phyloP scores from a whole-genome alignment of 768 basidiomycete species.

The Rhizopogon sp. region DNA sequence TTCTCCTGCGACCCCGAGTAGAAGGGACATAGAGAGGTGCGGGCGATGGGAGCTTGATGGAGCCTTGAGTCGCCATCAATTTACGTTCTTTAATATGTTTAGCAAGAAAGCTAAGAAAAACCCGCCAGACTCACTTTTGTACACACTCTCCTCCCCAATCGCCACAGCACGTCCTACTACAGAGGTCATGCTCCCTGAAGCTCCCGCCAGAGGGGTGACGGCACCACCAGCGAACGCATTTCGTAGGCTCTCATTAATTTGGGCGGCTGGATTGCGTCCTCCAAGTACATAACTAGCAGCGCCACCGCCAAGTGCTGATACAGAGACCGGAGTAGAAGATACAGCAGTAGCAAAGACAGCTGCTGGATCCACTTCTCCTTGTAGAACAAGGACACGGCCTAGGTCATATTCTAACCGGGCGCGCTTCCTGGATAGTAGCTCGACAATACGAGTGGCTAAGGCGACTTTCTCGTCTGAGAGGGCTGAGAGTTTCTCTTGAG shows the following conservation, averaged over 20 bases:
- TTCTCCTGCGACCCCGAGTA: constrained; percentile 30
- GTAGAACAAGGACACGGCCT: constrained; percentile 35
- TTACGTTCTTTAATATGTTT: constrained; percentile 21
- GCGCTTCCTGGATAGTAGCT: constrained; percentile 39
- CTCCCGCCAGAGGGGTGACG: constrained; percentile 15
- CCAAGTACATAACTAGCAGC: constrained; percentile 26
- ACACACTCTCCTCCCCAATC: constrained; percentile 18
- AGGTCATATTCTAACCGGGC: constrained; percentile 46
- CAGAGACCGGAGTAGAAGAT: constrained; percentile 15
- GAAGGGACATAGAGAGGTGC: constrained; percentile 23
- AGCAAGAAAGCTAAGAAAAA: neutral
- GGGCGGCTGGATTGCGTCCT: constrained; percentile 33
- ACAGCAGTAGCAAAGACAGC: constrained; percentile 24
- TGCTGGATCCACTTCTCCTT: constrained; percentile 37
- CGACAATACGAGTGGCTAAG: constrained; percentile 37
- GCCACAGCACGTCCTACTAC: constrained; percentile 12
- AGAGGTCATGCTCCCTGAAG: neutral
- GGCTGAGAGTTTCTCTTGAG: constrained; percentile 23
- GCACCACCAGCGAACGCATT: constrained; percentile 27
- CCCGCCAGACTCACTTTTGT: constrained; percentile 20
- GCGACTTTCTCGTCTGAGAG: constrained; percentile 40
- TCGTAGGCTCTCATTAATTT: constrained; percentile 35
- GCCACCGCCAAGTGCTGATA: constrained; percentile 5
- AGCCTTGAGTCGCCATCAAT: constrained; percentile 21
- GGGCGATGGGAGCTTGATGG: constrained; percentile 31